These are phyloP conservation scores for Aspergillus taichungensis DNA, from an alignment of 495 filamentous ascomycete genomes.

Conservation along the genomic window DNA sequence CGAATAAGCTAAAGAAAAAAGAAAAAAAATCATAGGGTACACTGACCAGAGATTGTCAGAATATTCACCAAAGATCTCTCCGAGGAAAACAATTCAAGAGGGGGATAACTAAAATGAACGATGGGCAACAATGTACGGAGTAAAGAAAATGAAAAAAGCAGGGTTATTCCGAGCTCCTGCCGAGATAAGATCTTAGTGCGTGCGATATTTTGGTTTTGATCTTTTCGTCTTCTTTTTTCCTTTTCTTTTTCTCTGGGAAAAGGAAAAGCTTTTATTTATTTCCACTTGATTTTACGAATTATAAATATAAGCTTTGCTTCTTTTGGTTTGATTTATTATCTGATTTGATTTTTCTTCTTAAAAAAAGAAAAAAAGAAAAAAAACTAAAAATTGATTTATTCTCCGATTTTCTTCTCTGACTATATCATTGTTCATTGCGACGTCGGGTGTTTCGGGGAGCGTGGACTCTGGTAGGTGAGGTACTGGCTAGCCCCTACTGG, in stretches of 20 bases:
- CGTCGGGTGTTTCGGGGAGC: constrained; percentile 11
- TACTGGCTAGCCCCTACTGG: not conserved
- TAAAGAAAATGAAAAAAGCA: not conserved
- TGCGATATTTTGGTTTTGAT: not conserved
- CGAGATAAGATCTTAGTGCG: constrained; percentile 10
- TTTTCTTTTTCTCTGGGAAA: not conserved
- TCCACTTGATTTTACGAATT: not conserved
- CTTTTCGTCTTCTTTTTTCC: not conserved
- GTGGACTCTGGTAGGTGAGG: too few relatives aligned
- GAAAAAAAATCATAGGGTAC: too few relatives aligned
- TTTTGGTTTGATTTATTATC: not conserved
- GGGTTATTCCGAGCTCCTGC: not conserved
- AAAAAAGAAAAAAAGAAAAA: not conserved
- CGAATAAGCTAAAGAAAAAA: too few relatives aligned
- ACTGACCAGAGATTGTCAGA: too few relatives aligned
- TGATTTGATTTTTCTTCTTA: not conserved
- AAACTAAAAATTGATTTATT: not conserved
- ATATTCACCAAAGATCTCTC: too few relatives aligned
- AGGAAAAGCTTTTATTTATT: too few relatives aligned
- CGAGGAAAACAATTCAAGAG: too few relatives aligned
- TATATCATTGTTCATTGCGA: constrained; percentile 9
- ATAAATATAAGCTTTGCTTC: not conserved
- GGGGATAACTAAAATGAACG: too few relatives aligned
- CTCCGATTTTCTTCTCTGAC: not conserved
- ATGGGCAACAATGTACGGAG: too few relatives aligned